Base-by-base conservation (phyloP, 2,329 filamentous ascomycete genomes). In the Ascomycota sp. region DNA sequence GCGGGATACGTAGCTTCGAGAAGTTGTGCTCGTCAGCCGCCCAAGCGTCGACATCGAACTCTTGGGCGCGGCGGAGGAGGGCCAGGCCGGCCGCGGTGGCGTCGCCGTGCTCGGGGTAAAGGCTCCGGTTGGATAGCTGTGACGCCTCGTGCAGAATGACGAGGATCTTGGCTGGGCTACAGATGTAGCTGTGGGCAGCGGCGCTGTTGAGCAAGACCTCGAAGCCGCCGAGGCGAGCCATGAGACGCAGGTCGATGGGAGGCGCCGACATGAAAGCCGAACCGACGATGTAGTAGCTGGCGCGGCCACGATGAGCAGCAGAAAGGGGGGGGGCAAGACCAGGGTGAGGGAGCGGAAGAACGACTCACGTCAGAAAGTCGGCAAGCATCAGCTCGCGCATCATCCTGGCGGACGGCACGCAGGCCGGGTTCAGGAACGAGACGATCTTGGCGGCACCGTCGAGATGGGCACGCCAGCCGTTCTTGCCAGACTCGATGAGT, bases 401-500 rank as follows among this genome's bases (percentile, higher is more conserved):
- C 1, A 48, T 43, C 28, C 48, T 46, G 27, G 56, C 46, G 4
- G 47, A 38, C 5, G 43, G 40, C 10, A 44, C n/a, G n/a, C n/a
- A 39, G 4, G 40, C 40, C 5, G 50, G 48, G 19, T 51, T 46
- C 4, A 62, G 39, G 8, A 55, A 40, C 13, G 48, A 46, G 46
- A 62, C 57, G 26, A 63, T 55, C 17, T 45, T 46, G 4, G 50
- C 52, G 3, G 58, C 59, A 3, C 56, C 59, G 30, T 61, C 51
- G 15, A 63, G 47, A 33, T 63, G 60, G 10, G 52, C 50, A 28
- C 52, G 55, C 59, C 59, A 63, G 9, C 53, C 55, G 23, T 58
- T 51, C 37, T 53, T 57, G 2, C 58, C 57, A 10, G 56, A 58
- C 42, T 63, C 59, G 30, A 63, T 58, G 28, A 63, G 45, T 43